Evolutionary conservation across 2,329 filamentous ascomycete species (phyloP), one percentile per base, ranked within the genome.

Genomic region (Aureobasidium vineae): DNA sequence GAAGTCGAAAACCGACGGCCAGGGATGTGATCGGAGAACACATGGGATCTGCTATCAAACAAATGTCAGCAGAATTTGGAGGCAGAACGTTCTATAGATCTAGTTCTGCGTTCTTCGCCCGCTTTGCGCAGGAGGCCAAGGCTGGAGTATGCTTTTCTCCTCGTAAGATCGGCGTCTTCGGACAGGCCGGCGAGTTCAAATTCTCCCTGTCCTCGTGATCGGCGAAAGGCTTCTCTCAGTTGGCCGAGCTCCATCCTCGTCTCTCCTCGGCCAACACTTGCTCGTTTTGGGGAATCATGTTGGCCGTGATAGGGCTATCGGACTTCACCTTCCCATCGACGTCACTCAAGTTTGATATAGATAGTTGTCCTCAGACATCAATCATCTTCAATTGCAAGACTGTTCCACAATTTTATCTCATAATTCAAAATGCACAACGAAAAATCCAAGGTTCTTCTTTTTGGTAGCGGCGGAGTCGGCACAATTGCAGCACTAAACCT

Each of bases 381-480:
- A 11, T 28, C 19, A 21, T 3, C 56, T 52, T 13, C 21, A 41
- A 28, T 50, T 52, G 23, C 33, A 38, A 60, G 41, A 61, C 23
- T 36, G 23, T 15, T 7, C 23, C 15, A 64, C 43, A 21, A 1
- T n/a, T 36, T 2, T 43, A 11, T 1, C 28, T 43, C 47, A 33
- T 36, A 31, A 23, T 43, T 19, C 16, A 45, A 45, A 28, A 65
- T 65, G 63, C 53, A 56, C 28, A 57, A 52, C 31, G 64, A 66
- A n/a, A 66, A 60, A 49, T 72, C 72, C 11, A 66, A 67, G 28
- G 77, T 86, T 3, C 78, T 86, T 5, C 72, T 87, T 5, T 75
- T 87, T 16, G 85, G 85, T 23, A 77, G 79, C 11, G 85, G 85
- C 10, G 83, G 83, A 7, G 81, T 86, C 1, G 85, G 85, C 28